Conservation (phyloP, 2,329 filamentous ascomycete genomes). For the Talaromyces pinophilus region DNA sequence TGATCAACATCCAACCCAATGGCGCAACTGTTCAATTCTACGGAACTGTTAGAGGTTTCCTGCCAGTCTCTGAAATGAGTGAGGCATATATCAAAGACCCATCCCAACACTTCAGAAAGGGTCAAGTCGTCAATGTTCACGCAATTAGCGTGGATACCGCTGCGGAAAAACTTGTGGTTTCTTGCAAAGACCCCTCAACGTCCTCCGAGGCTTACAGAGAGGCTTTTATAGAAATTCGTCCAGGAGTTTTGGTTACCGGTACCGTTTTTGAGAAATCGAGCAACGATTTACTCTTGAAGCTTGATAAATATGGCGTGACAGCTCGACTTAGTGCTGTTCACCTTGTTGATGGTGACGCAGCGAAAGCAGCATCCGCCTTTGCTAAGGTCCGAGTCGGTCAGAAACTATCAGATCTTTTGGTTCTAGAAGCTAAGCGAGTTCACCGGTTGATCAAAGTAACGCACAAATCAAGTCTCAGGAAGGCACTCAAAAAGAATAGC, state of each 20-base stretch:
- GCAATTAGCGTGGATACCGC: slow-evolving; percentile 77
- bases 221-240: slow-evolving; percentile 70
- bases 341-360: slow-evolving; percentile 77
- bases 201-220: slow-evolving; percentile 75
- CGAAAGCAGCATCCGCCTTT: slow-evolving; percentile 74
- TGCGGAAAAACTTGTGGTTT: slow-evolving; percentile 73
- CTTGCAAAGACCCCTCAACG: slow-evolving; percentile 83
- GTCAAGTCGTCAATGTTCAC: slow-evolving; percentile 89
- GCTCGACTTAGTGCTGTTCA: slow-evolving; percentile 76
- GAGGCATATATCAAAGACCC: slow-evolving; percentile 93
- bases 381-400: slow-evolving; percentile 85
- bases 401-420: slow-evolving; percentile 74
- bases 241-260: slow-evolving; percentile 74
- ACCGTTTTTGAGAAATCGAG: slow-evolving; percentile 79
- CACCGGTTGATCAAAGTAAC: slow-evolving; percentile 75
- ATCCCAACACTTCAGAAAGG: slow-evolving; percentile 80
- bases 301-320: slow-evolving; percentile 72
- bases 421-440: slow-evolving; percentile 81
- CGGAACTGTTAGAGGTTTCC: slow-evolving; percentile 76
- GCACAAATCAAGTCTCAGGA: slow-evolving; percentile 79
- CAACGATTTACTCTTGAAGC: slow-evolving; percentile 74
- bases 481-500: slow-evolving; percentile 69
- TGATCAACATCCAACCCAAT: slow-evolving; percentile 74
- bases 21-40: slow-evolving; percentile 95
- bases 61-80: slow-evolving; percentile 96